phyloP scores from a whole-genome alignment of 495 filamentous ascomycete species.

The Schizothecium vesticola region DNA sequence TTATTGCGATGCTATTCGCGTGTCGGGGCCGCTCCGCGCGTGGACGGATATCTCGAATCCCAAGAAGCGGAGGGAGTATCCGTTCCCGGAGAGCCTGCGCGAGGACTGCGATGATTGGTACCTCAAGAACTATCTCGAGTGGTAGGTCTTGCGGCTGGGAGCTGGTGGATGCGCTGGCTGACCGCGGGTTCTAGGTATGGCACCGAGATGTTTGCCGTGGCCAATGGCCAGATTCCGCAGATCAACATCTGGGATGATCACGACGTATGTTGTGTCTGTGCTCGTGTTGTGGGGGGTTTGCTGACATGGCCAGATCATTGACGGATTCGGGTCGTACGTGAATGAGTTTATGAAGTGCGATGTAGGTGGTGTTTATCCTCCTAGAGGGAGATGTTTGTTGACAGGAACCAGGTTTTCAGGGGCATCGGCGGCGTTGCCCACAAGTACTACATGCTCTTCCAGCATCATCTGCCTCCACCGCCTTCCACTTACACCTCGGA shows the following conservation, averaged over 20 bases:
- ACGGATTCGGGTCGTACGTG: slow-evolving; percentile 89
- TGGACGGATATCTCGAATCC: slow-evolving; percentile 85
- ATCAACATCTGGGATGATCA: slow-evolving; percentile 96
- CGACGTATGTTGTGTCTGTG: slow-evolving; percentile 41
- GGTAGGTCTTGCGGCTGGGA: slow-evolving; percentile 36
- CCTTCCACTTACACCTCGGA: slow-evolving; percentile 73
- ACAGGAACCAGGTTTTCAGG: slow-evolving; percentile 57
- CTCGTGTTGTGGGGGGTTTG: background rate
- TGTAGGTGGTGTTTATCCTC: slow-evolving; percentile 3
- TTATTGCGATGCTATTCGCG: slow-evolving; percentile 87
- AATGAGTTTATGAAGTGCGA: slow-evolving; percentile 90
- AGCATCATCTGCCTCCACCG: slow-evolving; percentile 83
- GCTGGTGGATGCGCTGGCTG: background rate
- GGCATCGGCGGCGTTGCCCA: slow-evolving; percentile 82
- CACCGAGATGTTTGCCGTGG: slow-evolving; percentile 73
- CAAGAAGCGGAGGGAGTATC: slow-evolving; percentile 68
- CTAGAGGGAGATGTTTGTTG: background rate
- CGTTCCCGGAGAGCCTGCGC: slow-evolving; percentile 69
- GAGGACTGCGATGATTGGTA: slow-evolving; percentile 84
- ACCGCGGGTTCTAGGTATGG: slow-evolving; percentile 46
- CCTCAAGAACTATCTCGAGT: slow-evolving; percentile 78
- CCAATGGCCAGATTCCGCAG: slow-evolving; percentile 84
- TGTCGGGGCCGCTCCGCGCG: slow-evolving; percentile 65
- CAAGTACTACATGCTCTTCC: slow-evolving; percentile 92
- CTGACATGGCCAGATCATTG: slow-evolving; percentile 58